Evolutionary conservation across 345 rosid species (phyloP), one percentile per base, ranked within the genome.

Genomic region (Orychophragmus violaceus): DNA sequence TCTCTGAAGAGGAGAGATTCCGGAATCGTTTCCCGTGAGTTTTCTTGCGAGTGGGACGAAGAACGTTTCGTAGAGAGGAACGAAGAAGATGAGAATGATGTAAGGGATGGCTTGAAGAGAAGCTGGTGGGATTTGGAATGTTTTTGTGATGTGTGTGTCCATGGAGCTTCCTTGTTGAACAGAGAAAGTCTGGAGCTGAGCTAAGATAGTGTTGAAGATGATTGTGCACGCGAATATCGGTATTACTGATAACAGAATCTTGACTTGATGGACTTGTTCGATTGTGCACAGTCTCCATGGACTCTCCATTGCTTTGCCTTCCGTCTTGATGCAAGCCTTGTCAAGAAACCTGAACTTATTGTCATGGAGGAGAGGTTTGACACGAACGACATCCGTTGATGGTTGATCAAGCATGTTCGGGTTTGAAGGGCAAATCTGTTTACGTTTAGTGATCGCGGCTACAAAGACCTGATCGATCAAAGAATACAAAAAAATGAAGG

Each of bases 241-340:
- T 18, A 83, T 46, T 21, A 82, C 81, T 28, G 88, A 75, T 3
- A 78, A 36, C 5, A 87, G 44, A 59, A 85, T 79, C 82, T 87
- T 82, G 57, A 81, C 87, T 76, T 87, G 85, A 64, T 82, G 83
- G 5, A 87, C 90, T 77, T 85, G 88, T 66, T 69, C 71, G 46
- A 81, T 77, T 0, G 82, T 86, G 84, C 99, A 94, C 1, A 94
- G 80, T 77, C 87, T 83, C 99, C 99, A 94, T 62, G 92, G 95
- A 64, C 87, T 81, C 80, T 93, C 97, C 4, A 44, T 68, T 68
- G 62, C 25, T 51, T 78, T 88, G 29, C 78, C 91, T 59, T 88
- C 76, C 35, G 59, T 74, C 71, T 71, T 88, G 66, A 90, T 84
- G 85, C 91, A 90, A 8, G 96, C 99, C 74, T 90, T 94, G 70